Evolutionary conservation across 495 filamentous ascomycete species (phyloP).

Genomic region (Platismatia glauca): DNA sequence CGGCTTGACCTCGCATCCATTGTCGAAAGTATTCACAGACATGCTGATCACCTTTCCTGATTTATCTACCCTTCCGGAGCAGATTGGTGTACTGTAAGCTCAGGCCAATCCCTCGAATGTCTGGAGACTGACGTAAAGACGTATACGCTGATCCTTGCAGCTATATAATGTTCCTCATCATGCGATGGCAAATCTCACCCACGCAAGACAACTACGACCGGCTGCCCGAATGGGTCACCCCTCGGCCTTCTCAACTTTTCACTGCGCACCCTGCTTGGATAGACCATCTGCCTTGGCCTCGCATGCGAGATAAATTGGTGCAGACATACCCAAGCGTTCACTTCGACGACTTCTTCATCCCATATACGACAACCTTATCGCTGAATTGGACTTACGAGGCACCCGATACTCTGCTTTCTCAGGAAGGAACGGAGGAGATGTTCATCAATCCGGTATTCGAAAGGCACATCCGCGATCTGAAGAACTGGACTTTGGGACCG

Average conservation of each 20-base stretch:
- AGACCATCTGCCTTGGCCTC: slow-evolving; percentile 67
- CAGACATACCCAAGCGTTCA: slow-evolving; percentile 35
- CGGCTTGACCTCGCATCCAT: slow-evolving; percentile 53
- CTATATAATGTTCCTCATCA: slow-evolving; percentile 71
- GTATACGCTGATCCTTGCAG: slow-evolving; percentile 4
- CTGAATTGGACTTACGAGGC: slow-evolving; percentile 74
- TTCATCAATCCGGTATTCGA: slow-evolving; percentile 76
- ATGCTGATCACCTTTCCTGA: slow-evolving; percentile 68
- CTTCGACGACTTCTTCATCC: slow-evolving; percentile 73
- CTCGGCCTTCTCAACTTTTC: slow-evolving; percentile 51
- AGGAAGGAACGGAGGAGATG: slow-evolving; percentile 47
- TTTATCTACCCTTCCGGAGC: slow-evolving; percentile 59
- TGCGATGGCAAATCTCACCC: slow-evolving; percentile 73
- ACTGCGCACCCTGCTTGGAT: slow-evolving; percentile 66
- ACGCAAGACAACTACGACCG: slow-evolving; percentile 65
- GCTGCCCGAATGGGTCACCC: slow-evolving; percentile 57
- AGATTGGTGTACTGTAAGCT: slow-evolving; percentile 55
- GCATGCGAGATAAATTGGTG: slow-evolving; percentile 50
- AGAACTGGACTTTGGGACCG: slow-evolving; percentile 71
- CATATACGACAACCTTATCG: slow-evolving; percentile 61
- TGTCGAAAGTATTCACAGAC: slow-evolving; percentile 76
- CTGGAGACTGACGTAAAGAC: not conserved
- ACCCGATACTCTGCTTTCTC: slow-evolving; percentile 48
- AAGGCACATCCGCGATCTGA: slow-evolving; percentile 54
- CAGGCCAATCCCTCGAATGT: too few species aligned